Percentiles rank a stretch among this genome's conserved stretches.
These are phyloP conservation scores for Aeminium ludgeri DNA, from an alignment of 495 filamentous ascomycete genomes.

Conservation along the genomic window DNA sequence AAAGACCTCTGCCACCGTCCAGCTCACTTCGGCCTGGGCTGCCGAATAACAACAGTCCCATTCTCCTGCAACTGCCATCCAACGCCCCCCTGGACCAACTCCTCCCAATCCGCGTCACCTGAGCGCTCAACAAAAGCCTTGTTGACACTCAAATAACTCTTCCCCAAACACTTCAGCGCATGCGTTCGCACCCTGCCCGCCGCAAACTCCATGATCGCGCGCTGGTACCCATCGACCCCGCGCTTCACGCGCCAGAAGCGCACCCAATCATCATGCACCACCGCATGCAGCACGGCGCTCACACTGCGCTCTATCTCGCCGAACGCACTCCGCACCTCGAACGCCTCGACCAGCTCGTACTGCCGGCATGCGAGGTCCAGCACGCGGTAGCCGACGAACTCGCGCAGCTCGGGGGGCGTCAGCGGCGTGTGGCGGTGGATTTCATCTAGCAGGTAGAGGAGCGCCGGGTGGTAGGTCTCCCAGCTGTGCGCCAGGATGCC, in stretches of 20 bases:
- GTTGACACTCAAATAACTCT: slow-evolving; percentile 60
- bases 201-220: slow-evolving; percentile 62
- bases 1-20: not conserved
- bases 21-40: slow-evolving; percentile 14
- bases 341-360: slow-evolving; percentile 56
- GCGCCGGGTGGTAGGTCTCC: slow-evolving; percentile 79
- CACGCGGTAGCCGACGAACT: slow-evolving; percentile 63
- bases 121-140: slow-evolving; percentile 44
- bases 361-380: slow-evolving; percentile 79
- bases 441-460: slow-evolving; percentile 55
- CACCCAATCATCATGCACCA: slow-evolving; percentile 69
- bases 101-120: slow-evolving; percentile 48
- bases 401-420: slow-evolving; percentile 48
- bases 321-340: slow-evolving; percentile 40
- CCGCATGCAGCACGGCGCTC: slow-evolving; percentile 46
- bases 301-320: slow-evolving; percentile 47
- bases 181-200: slow-evolving; percentile 51
- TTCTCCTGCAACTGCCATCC: slow-evolving; percentile 47
- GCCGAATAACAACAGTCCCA: slow-evolving; percentile 15
- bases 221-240: slow-evolving; percentile 58
- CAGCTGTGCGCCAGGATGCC: slow-evolving; percentile 61
- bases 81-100: slow-evolving; percentile 48
- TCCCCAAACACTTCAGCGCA: slow-evolving; percentile 67
- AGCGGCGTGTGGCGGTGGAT: slow-evolving; percentile 48
- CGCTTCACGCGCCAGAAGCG: slow-evolving; percentile 54